Evolutionary conservation across 257 asterid genomes (phyloP).

Genomic region (Lantana camara): DNA sequence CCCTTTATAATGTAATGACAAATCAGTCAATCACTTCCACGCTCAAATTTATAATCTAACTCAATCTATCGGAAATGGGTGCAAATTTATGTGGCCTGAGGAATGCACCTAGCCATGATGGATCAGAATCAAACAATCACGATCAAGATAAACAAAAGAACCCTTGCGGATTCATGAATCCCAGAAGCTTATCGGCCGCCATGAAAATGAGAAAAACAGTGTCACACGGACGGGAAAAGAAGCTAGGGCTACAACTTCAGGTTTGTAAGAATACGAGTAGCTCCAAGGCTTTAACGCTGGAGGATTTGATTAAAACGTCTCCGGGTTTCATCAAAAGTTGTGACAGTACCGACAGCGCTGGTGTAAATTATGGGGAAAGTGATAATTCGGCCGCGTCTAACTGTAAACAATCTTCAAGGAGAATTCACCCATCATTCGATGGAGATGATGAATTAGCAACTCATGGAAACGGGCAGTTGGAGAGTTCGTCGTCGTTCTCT

Average conservation of each 20-base stretch:
- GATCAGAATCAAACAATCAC: too few relatives aligned
- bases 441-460: neutral
- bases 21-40: too few relatives aligned
- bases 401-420: conserved; percentile 25
- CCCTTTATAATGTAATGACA: too few relatives aligned
- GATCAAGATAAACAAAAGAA: too few relatives aligned
- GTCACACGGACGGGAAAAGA: conserved; percentile 23
- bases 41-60: too few relatives aligned
- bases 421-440: conserved; percentile 39
- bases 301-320: conserved; percentile 47
- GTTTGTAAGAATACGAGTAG: neutral
- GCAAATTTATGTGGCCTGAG: too few relatives aligned
- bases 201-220: conserved; percentile 27
- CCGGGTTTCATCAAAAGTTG: conserved; percentile 13
- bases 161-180: conserved; percentile 22
- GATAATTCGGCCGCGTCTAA: neutral
- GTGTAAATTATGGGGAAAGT: neutral
- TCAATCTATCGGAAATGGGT: too few relatives aligned
- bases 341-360: neutral
- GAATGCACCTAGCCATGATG: too few relatives aligned
- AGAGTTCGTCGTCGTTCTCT: too few relatives aligned
- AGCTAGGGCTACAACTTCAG: neutral
- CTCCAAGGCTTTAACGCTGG: conserved; percentile 24
- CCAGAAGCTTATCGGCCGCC: conserved; percentile 25
- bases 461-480: too few relatives aligned